Conservation (phyloP, 78 protist genomes). For the Guillardia theta region DNA sequence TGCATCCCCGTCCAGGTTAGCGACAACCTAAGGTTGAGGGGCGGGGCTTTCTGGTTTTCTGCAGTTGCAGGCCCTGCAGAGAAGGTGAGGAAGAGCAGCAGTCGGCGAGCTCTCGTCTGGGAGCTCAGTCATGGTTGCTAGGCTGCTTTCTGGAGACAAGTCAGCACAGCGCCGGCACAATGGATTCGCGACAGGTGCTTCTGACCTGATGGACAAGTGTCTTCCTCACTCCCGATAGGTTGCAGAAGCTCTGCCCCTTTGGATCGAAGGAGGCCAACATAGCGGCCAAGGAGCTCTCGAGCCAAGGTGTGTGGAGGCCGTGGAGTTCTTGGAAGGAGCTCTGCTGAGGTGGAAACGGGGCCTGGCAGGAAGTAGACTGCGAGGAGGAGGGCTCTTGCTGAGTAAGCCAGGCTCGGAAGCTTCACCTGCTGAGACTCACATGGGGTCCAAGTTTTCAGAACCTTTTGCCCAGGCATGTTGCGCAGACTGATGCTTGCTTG, state of each 20-base stretch:
- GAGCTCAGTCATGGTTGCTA: neutral
- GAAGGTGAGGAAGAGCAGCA: neutral
- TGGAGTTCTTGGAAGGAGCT: too few relatives aligned
- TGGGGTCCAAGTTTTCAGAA: neutral
- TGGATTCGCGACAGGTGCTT: neutral
- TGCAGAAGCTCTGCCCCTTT: constrained; percentile 16
- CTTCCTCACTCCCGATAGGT: neutral
- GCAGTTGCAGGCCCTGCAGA: constrained; percentile 20
- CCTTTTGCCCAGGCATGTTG: neutral
- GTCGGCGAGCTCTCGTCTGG: neutral
- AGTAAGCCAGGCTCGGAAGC: neutral
- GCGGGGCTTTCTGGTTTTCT: constrained; percentile 11
- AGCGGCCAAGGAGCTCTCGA: neutral
- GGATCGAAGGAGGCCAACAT: constrained; percentile 10
- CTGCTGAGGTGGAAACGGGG: too few relatives aligned
- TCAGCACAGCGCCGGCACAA: constrained; percentile 6
- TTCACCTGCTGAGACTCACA: neutral
- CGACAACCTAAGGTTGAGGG: neutral
- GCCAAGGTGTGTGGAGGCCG: too few relatives aligned
- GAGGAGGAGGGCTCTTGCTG: neutral
- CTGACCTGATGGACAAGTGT: neutral
- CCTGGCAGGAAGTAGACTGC: neutral
- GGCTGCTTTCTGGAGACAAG: neutral
- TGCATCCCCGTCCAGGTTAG: too few relatives aligned
- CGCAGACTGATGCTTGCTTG: too few relatives aligned